phyloP scores from a whole-genome alignment of 1,284 basidiomycete genomes.

The Leccinum subrobustum region DNA sequence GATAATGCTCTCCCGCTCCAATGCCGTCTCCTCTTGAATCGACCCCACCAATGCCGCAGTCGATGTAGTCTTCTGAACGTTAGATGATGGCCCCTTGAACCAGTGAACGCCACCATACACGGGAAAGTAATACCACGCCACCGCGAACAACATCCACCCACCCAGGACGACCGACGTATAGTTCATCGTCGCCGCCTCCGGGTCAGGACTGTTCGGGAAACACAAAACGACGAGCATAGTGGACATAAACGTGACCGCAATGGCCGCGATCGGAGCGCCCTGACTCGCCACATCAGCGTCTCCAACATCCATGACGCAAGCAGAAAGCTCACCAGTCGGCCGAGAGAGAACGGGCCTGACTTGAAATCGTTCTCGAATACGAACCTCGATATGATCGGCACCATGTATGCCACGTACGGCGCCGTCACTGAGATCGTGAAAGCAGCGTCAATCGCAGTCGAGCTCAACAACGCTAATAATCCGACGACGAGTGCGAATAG shows the following conservation, averaged over 20 bases:
- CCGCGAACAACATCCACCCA: neutral
- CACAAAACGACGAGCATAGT: neutral
- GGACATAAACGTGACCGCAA: neutral
- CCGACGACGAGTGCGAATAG: neutral
- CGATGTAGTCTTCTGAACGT: neutral
- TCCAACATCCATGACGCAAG: neutral
- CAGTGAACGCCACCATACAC: neutral
- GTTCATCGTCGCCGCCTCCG: neutral
- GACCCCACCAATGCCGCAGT: neutral
- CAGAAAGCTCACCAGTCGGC: too few relatives aligned
- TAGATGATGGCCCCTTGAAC: neutral
- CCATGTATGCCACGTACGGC: neutral
- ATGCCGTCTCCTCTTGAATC: neutral
- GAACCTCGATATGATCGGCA: neutral
- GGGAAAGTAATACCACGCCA: neutral
- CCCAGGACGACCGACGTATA: neutral
- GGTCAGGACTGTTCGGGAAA: neutral
- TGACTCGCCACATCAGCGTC: neutral
- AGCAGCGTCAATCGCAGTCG: neutral
- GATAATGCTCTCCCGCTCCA: neutral
- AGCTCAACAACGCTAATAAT: neutral
- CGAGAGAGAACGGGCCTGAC: too few relatives aligned
- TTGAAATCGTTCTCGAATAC: neutral
- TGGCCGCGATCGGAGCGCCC: neutral
- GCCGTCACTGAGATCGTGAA: neutral